Percentiles rank a stretch among this genome's conserved stretches.
Evolutionary conservation across 129 eudicot species (phyloP).

Genomic region (Centella asiatica): DNA sequence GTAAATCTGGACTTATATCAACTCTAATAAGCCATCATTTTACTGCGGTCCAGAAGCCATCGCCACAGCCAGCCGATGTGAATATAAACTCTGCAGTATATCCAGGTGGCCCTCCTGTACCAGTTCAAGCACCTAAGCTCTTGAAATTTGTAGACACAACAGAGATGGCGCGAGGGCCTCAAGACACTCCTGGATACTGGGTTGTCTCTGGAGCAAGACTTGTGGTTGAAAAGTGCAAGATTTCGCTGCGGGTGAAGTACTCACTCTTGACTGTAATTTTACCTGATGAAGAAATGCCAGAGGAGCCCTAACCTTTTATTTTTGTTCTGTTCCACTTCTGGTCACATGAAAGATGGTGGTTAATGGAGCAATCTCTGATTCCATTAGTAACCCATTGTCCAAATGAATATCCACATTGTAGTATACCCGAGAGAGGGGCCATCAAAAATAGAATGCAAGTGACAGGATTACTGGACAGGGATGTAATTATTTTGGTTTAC

Average conservation of each 20-base stretch:
- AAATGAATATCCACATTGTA: neutral
- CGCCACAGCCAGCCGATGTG: conserved; percentile 81
- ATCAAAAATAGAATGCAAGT: neutral
- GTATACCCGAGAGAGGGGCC: neutral
- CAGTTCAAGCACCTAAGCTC: conserved; percentile 68
- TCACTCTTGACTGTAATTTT: conserved; percentile 61
- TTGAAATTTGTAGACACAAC: conserved; percentile 87
- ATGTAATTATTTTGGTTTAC: conserved; percentile 1
- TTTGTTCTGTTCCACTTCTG: neutral
- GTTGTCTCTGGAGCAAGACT: conserved; percentile 92
- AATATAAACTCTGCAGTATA: conserved; percentile 89
- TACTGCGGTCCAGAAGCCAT: conserved; percentile 63
- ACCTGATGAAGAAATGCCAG: conserved; percentile 66
- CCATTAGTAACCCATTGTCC: neutral
- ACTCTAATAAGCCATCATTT: conserved; percentile 89
- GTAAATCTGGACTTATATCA: conserved; percentile 92
- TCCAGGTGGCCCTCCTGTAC: conserved; percentile 97
- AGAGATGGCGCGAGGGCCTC: conserved; percentile 95
- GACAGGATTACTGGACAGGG: neutral
- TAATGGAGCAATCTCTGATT: neutral
- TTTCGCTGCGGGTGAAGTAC: conserved; percentile 82
- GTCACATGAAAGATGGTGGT: neutral
- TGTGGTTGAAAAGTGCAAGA: conserved; percentile 79
- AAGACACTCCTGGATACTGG: conserved; percentile 97
- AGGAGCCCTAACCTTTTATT: conserved; percentile 4